Evolutionary conservation across 2,329 filamentous ascomycete genomes (phyloP).

Genomic region (Fusarium agapanthi): DNA sequence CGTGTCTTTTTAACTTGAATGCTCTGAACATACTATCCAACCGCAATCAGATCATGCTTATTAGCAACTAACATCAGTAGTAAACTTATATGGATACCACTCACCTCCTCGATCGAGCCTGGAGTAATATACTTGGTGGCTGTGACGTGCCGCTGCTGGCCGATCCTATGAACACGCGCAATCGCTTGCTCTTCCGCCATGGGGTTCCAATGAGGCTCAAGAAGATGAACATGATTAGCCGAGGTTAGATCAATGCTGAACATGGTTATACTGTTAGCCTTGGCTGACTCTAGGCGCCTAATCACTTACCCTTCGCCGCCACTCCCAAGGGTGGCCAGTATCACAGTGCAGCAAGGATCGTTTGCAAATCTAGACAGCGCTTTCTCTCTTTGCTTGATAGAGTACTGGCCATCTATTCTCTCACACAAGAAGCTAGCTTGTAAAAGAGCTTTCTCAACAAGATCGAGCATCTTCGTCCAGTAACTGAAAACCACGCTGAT

Average conservation of each 20-base stretch:
- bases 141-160: background rate
- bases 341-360: conserved; percentile 31
- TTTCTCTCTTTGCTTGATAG: conserved; percentile 1
- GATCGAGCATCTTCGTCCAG: conserved; percentile 40
- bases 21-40: background rate
- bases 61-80: rapidly evolving
- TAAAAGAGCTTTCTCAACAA: conserved; percentile 31
- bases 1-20: rapidly evolving
- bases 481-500: conserved; percentile 9
- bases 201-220: background rate
- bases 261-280: rapidly evolving
- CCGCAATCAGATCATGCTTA: rapidly evolving
- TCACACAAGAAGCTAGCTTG: conserved; percentile 6
- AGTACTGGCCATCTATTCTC: conserved; percentile 42
- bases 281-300: rapidly evolving
- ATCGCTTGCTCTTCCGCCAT: background rate
- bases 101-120: background rate
- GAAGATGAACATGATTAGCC: background rate
- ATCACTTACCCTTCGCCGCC: conserved; percentile 43
- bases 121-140: background rate
- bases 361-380: conserved; percentile 24
- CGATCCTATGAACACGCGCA: background rate
- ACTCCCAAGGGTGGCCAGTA: conserved; percentile 46
- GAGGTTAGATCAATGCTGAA: background rate
- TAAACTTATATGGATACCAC: rapidly evolving